phyloP scores from a whole-genome alignment of 371 early-diverging fungal genomes.

The Apophysomyces ossiformis region DNA sequence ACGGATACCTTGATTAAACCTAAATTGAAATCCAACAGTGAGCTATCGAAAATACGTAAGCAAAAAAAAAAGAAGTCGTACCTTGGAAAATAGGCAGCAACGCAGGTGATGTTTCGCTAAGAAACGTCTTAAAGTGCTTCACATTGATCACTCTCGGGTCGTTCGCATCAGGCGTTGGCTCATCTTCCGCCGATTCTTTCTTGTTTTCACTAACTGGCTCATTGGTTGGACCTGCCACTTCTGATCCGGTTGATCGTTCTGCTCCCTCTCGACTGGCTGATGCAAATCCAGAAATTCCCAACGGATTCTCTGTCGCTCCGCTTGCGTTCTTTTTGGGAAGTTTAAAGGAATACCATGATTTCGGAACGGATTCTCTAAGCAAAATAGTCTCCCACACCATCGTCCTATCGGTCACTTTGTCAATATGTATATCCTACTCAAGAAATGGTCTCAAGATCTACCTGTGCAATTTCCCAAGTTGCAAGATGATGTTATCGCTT shows the following conservation, averaged over 20 bases:
- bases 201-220: conserved; percentile 16
- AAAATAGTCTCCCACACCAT: conserved; percentile 74
- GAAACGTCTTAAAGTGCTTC: conserved; percentile 65
- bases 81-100: conserved; percentile 75
- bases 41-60: background rate
- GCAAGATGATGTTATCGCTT: conserved; percentile 56
- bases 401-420: conserved; percentile 32
- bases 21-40: conserved; percentile 19
- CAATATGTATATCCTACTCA: background rate
- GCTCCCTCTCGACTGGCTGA: conserved; percentile 10
- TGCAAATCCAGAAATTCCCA: conserved; percentile 42
- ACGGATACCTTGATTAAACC: conserved; percentile 71
- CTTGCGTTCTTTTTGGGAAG: conserved; percentile 26
- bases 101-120: conserved; percentile 69
- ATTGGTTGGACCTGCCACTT: conserved; percentile 11
- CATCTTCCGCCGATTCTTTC: conserved; percentile 30
- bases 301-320: conserved; percentile 36
- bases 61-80: conserved; percentile 19
- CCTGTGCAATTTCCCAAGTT: conserved; percentile 73
- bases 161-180: conserved; percentile 45
- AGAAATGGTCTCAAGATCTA: conserved; percentile 22
- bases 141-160: conserved; percentile 72
- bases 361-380: conserved; percentile 67
- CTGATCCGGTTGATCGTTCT: conserved; percentile 21
- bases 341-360: conserved; percentile 67